Conservation (phyloP, 1,284 basidiomycete species). For the Fomes fomentarius region DNA sequence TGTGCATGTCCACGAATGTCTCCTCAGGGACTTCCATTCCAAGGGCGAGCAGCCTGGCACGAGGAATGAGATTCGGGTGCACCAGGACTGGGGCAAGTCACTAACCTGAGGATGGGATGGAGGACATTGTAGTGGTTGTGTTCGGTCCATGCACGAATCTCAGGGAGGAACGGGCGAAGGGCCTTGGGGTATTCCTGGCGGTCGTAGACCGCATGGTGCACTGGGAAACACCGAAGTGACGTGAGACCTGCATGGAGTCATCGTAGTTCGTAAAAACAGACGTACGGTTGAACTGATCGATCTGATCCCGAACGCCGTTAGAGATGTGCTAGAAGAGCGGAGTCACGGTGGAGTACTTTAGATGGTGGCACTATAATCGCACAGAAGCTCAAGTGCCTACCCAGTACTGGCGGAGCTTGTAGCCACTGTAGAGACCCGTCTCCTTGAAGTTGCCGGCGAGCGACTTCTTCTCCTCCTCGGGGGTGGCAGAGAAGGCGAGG, state of each 20-base stretch:
- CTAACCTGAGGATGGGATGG: slow-evolving; percentile 51
- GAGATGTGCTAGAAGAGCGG: slow-evolving; percentile 47
- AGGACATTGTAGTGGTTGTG: slow-evolving; percentile 56
- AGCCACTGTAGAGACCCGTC: slow-evolving; percentile 60
- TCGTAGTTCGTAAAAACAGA: too few species aligned
- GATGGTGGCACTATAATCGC: too few species aligned
- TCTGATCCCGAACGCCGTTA: slow-evolving; percentile 59
- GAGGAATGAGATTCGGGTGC: too few species aligned
- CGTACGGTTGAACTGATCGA: slow-evolving; percentile 63
- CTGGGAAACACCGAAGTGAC: slow-evolving; percentile 37
- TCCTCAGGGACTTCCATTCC: slow-evolving; percentile 39
- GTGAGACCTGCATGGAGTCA: too few species aligned
- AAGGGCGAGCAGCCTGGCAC: slow-evolving; percentile 49
- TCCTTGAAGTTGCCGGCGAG: slow-evolving; percentile 53
- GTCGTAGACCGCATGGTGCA: slow-evolving; percentile 51
- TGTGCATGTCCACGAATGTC: slow-evolving; percentile 35
- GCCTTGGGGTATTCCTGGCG: slow-evolving; percentile 47
- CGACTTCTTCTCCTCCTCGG: slow-evolving; percentile 57
- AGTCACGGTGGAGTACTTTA: too few species aligned
- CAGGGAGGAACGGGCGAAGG: slow-evolving; percentile 57
- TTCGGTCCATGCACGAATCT: slow-evolving; percentile 54
- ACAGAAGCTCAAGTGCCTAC: background rate
- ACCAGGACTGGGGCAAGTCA: too few species aligned
- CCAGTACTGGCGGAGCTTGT: slow-evolving; percentile 56
- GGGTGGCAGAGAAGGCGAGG: slow-evolving; percentile 56